Base-by-base conservation (phyloP, 257 asterid genomes). In the Ajuga chamaepitys region DNA sequence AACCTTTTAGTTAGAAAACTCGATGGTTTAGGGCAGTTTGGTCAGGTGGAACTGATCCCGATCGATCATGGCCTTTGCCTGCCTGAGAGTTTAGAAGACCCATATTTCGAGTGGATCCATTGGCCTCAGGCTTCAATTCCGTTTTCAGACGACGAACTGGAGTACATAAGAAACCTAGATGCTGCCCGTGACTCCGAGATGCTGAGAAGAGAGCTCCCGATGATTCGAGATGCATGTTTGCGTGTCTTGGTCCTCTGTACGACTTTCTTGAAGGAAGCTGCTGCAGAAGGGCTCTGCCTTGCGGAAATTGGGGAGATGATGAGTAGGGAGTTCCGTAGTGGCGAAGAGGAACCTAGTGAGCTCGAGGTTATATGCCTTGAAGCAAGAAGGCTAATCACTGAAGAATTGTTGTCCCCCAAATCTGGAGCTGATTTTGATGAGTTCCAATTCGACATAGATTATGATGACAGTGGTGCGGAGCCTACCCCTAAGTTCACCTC, bases 91-190 rank as follows among this genome's bases (percentile, higher is more conserved):
- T 73, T 91, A 74, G 98, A 91, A 74, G 98, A 91, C 59, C 98
- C 98, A 1, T 91, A 88, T 68, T 91, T 88, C 48, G 98, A 91
- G 82, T 91, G 98, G 98, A 91, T 88, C 46, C 97, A 92, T 70
- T 92, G 98, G 98, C 99, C 97, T 10, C 99, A 93, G 77, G 89
- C 99, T 58, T 93, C 99, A 12, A 82, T 93, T 34, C 97, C 99
- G 0, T 93, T 93, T 70, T 89, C 96, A 11, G 99, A 85, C 0
- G 97, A 93, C 25, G 99, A 93, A 69, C 97, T 93, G 17, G 89
- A 84, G 63, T 93, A 93, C 78, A 89, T 93, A 20, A 53, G 45
- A 18, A 80, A 74, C 18, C 94, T 93, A 9, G 94, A 89, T 60
- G 91, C 95, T 9, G 41, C 75, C 52, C 68, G 77, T 51, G 98